Conservation (phyloP, 2,329 filamentous ascomycete species). For the Boeremia exigua region DNA sequence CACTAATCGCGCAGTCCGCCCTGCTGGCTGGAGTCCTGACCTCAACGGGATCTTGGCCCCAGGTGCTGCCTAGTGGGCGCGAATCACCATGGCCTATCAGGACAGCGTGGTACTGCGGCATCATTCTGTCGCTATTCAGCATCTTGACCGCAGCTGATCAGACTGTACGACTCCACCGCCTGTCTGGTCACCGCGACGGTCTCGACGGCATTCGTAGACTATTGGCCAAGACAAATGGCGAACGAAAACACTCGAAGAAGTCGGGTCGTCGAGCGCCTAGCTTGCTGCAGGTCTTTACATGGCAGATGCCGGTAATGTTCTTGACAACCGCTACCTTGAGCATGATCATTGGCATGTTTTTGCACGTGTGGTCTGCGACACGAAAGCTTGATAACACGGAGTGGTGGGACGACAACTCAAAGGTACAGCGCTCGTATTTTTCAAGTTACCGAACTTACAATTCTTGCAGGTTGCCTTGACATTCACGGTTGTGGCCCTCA, state of each 20-base stretch:
- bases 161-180: slow-evolving; percentile 51
- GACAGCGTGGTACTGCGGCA: slow-evolving; percentile 52
- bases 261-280: slow-evolving; percentile 27
- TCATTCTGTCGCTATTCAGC: slow-evolving; percentile 59
- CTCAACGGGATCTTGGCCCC: slow-evolving; percentile 54
- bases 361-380: slow-evolving; percentile 49
- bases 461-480: slow-evolving; percentile 28
- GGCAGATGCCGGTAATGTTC: slow-evolving; percentile 50
- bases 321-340: slow-evolving; percentile 42
- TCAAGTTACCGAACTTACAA: neutral
- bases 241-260: slow-evolving; percentile 23
- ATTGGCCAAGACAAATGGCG: slow-evolving; percentile 36
- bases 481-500: slow-evolving; percentile 25
- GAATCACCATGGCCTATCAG: slow-evolving; percentile 51
- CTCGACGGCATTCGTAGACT: slow-evolving; percentile 44
- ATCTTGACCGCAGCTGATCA: slow-evolving; percentile 55
- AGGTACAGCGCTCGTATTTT: slow-evolving; percentile 13
- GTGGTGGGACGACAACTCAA: slow-evolving; percentile 43
- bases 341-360: slow-evolving; percentile 49
- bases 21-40: slow-evolving; percentile 48
- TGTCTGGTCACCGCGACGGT: slow-evolving; percentile 51
- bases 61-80: slow-evolving; percentile 47
- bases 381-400: slow-evolving; percentile 25
- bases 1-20: too few species aligned
- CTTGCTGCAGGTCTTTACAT: slow-evolving; percentile 42